These are phyloP conservation scores for Phytophthora boehmeriae DNA, from an alignment of 352 stramenopile genomes.

Conservation along the genomic window DNA sequence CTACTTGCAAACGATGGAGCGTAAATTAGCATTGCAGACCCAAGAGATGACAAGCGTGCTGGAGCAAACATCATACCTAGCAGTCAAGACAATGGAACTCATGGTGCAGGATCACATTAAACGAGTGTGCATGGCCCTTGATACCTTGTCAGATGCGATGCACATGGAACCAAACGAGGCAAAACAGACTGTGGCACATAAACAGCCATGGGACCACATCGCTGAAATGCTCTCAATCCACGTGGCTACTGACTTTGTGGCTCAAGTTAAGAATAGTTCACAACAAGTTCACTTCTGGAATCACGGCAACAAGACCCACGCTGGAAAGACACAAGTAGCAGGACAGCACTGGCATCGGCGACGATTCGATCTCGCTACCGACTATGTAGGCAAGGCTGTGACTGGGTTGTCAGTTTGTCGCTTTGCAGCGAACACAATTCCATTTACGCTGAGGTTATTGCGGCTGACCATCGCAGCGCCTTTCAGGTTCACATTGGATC, in stretches of 20 bases:
- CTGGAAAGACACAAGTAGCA: not conserved
- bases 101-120: constrained; percentile 63
- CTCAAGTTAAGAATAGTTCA: not conserved
- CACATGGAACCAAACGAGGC: not conserved
- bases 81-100: constrained; percentile 64
- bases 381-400: not conserved
- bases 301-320: not conserved
- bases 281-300: not conserved
- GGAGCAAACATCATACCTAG: constrained; percentile 39
- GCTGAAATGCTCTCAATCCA: constrained; percentile 15
- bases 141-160: constrained; percentile 13
- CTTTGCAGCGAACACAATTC: constrained; percentile 12
- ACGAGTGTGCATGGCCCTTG: constrained; percentile 32
- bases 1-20: constrained; percentile 33
- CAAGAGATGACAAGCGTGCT: constrained; percentile 43
- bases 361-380: not conserved
- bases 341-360: not conserved
- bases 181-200: not conserved
- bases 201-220: constrained; percentile 21
- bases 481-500: constrained; percentile 11
- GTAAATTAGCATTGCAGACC: constrained; percentile 35
- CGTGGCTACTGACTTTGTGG: constrained; percentile 12
- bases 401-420: not conserved
- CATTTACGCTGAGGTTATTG: constrained; percentile 11
- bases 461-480: not conserved